A percentile compares a stretch with the other conserved stretches of the same genome.
phyloP scores from a whole-genome alignment of 108 stramenopile species.

The Chaetoceros tenuissimus region DNA sequence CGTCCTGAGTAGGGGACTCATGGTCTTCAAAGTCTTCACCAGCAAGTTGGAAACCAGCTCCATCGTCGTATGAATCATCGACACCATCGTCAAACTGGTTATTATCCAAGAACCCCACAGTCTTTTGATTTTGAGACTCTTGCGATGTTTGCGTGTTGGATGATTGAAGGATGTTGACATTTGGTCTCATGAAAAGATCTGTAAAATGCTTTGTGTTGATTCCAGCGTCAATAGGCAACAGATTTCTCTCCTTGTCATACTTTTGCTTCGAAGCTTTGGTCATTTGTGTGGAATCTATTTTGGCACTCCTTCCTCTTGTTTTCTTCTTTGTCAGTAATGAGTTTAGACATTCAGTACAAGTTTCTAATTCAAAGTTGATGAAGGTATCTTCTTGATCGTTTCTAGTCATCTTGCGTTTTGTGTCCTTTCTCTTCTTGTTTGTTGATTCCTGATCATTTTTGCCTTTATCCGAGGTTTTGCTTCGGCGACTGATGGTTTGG shows the following conservation, averaged over 20 bases:
- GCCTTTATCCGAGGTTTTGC: conserved; percentile 1
- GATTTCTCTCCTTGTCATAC: conserved; percentile 42
- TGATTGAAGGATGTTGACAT: conserved; percentile 27
- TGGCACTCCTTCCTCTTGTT: conserved; percentile 25
- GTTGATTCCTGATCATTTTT: conserved; percentile 19
- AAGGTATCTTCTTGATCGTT: conserved; percentile 20
- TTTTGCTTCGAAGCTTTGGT: conserved; percentile 41
- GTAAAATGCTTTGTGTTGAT: conserved; percentile 45
- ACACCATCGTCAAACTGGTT: conserved; percentile 39
- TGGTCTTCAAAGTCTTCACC: conserved; percentile 31
- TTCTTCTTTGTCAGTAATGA: conserved; percentile 25
- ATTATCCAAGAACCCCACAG: conserved; percentile 50
- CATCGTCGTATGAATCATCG: conserved; percentile 26
- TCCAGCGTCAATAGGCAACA: conserved; percentile 69
- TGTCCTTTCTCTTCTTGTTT: conserved; percentile 36
- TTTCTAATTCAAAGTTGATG: conserved; percentile 24
- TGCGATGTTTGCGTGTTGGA: neutral
- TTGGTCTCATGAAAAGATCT: conserved; percentile 69
- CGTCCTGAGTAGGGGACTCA: no score
- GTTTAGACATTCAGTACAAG: conserved; percentile 10
- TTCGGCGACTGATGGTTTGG: conserved; percentile 5
- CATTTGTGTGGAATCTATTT: conserved; percentile 38
- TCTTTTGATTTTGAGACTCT: conserved; percentile 24
- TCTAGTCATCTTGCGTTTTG: conserved; percentile 13
- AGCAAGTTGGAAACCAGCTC: conserved; percentile 14